phyloP scores from a whole-genome alignment of 2,329 filamentous ascomycete genomes.

The Diplocarpon rosae region DNA sequence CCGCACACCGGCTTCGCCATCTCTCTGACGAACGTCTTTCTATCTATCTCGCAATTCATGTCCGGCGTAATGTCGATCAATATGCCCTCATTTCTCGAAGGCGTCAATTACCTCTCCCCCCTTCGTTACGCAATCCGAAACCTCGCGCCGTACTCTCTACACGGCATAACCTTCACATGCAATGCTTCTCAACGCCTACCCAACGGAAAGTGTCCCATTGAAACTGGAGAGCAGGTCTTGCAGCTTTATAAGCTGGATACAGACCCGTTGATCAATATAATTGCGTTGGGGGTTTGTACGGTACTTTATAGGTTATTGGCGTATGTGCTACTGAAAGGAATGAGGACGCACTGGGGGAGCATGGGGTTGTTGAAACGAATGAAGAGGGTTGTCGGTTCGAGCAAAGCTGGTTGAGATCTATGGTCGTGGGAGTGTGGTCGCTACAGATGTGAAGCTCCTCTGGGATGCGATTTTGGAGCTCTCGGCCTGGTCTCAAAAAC shows the following conservation, averaged over 20 bases:
- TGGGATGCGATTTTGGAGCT: too few species aligned
- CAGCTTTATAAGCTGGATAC: conserved; percentile 7
- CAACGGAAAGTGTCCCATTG: conserved; percentile 51
- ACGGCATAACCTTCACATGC: conserved; percentile 52
- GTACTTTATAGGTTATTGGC: conserved; percentile 6
- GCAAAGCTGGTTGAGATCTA: too few species aligned
- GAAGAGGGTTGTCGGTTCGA: background rate
- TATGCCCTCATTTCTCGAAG: conserved; percentile 54
- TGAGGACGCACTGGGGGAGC: conserved; percentile 6
- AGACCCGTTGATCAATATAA: conserved; percentile 1
- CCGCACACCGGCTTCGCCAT: conserved; percentile 65
- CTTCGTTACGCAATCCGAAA: conserved; percentile 60
- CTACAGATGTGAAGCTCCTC: too few species aligned
- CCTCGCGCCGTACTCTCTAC: conserved; percentile 53
- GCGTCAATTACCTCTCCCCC: conserved; percentile 61
- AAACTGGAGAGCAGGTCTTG: conserved; percentile 56
- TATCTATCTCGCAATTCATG: conserved; percentile 62
- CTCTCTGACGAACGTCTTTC: conserved; percentile 57
- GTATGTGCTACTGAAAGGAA: conserved; percentile 2
- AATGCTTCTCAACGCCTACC: conserved; percentile 45
- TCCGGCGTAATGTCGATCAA: conserved; percentile 59
- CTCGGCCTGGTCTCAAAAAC: too few species aligned
- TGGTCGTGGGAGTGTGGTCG: too few species aligned
- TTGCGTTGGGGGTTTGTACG: conserved; percentile 5
- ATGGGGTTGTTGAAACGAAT: background rate